phyloP scores from a whole-genome alignment of 352 stramenopile species.

The Aphanomyces euteiches region DNA sequence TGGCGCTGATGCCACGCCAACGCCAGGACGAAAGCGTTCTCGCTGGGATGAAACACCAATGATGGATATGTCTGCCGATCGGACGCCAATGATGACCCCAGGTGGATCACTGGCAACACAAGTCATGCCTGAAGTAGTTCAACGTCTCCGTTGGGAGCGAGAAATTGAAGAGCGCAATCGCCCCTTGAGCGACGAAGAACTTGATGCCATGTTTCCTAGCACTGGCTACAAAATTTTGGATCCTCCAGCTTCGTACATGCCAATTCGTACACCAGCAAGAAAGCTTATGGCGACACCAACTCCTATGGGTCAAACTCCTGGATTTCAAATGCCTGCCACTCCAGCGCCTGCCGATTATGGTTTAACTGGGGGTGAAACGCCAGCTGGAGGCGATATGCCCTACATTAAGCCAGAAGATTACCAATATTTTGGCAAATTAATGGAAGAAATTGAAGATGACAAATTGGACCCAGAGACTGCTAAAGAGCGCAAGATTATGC shows the following conservation, averaged over 20 bases:
- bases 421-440: conserved; percentile 96
- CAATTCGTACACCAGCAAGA: conserved; percentile 91
- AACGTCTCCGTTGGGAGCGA: conserved; percentile 91
- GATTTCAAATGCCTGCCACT: conserved; percentile 82
- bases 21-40: conserved; percentile 81
- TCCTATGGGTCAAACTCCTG: conserved; percentile 90
- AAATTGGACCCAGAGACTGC: conserved; percentile 87
- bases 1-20: conserved; percentile 43
- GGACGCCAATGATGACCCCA: conserved; percentile 69
- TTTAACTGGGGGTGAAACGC: conserved; percentile 50
- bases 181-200: conserved; percentile 93
- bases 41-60: conserved; percentile 97
- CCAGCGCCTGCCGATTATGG: conserved; percentile 79
- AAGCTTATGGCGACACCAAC: conserved; percentile 96
- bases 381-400: conserved; percentile 83
- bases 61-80: conserved; percentile 40
- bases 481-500: conserved; percentile 98
- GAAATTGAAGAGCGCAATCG: conserved; percentile 97
- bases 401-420: conserved; percentile 99
- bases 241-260: conserved; percentile 93
- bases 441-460: conserved; percentile 90
- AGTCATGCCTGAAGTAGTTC: conserved; percentile 85
- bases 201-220: conserved; percentile 95
- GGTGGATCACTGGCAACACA: conserved; percentile 56
- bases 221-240: conserved; percentile 95